These are phyloP conservation scores for Diaporthe amygdali DNA, from an alignment of 2,329 filamentous ascomycete genomes.

Conservation along the genomic window DNA sequence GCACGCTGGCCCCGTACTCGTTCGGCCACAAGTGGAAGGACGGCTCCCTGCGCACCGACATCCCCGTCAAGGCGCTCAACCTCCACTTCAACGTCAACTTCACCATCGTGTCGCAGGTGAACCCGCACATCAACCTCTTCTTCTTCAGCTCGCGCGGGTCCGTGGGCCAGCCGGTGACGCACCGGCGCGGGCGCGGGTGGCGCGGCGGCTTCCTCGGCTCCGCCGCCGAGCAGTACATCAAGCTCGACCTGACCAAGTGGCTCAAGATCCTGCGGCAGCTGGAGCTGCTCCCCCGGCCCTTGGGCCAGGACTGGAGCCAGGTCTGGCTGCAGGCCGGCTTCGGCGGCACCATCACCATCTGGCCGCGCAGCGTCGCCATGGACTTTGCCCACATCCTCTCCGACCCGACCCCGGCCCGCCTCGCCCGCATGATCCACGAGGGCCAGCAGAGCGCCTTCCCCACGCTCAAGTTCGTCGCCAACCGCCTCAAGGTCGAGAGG, in stretches of 20 bases:
- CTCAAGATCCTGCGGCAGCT: conserved; percentile 92
- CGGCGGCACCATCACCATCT: conserved; percentile 93
- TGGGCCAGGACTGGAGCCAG: conserved; percentile 96
- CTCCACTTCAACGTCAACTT: conserved; percentile 99
- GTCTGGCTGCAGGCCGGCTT: conserved; percentile 91
- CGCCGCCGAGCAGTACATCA: conserved; percentile 92
- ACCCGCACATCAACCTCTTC: conserved; percentile 97
- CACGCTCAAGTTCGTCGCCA: conserved; percentile 88
- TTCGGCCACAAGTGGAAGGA: conserved; percentile 99
- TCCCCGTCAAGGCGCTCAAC: conserved; percentile 92
- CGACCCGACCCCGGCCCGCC: conserved; percentile 76
- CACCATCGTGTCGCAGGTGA: conserved; percentile 86
- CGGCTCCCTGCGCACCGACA: conserved; percentile 90
- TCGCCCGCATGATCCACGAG: conserved; percentile 88
- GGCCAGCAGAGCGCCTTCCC: conserved; percentile 91
- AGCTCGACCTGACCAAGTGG: conserved; percentile 97
- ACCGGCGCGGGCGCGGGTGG: conserved; percentile 93
- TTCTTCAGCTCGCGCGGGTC: conserved; percentile 95
- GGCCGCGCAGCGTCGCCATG: conserved; percentile 79
- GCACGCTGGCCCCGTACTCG: conserved; percentile 83
- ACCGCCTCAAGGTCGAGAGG: conserved; percentile 83
- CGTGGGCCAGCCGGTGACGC: conserved; percentile 91
- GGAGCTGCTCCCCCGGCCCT: conserved; percentile 84
- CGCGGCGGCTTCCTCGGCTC: conserved; percentile 93
- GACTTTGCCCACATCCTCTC: conserved; percentile 88